Percentiles rank a stretch among this genome's conserved stretches.
phyloP scores from a whole-genome alignment of 73 alveolate genomes.

The Paramecium biaurelia region DNA sequence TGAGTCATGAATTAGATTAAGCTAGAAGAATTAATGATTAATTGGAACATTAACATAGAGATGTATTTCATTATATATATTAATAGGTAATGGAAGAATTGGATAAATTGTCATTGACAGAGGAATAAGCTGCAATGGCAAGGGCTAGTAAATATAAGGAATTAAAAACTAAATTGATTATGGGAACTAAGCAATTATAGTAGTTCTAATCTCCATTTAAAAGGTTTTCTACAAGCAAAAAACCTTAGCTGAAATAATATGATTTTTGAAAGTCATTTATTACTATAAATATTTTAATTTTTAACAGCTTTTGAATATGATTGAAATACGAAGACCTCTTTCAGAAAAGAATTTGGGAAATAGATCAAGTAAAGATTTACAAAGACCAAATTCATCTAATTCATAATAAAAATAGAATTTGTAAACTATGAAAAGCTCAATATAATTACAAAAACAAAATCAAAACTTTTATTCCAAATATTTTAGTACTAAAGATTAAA shows the following conservation, averaged over 20 bases:
- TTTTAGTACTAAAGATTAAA: slow-evolving; percentile 31
- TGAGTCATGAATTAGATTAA: background rate
- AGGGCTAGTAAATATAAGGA: slow-evolving; percentile 9
- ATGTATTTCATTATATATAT: background rate
- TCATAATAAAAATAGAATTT: background rate
- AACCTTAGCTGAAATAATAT: slow-evolving; percentile 23
- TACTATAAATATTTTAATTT: slow-evolving; percentile 27
- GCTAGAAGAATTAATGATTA: background rate
- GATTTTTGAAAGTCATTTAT: background rate
- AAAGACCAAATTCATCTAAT: slow-evolving; percentile 37
- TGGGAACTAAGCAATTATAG: background rate
- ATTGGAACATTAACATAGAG: slow-evolving; percentile 20
- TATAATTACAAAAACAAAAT: slow-evolving; percentile 30
- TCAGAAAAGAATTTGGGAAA: slow-evolving; percentile 43
- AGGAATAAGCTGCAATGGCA: background rate
- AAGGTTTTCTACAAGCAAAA: slow-evolving; percentile 13
- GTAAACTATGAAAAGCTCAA: slow-evolving; percentile 24
- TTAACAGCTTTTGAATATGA: slow-evolving; percentile 25
- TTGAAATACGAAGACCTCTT: slow-evolving; percentile 23
- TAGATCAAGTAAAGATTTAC: background rate
- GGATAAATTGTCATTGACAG: background rate
- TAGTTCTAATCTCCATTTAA: slow-evolving; percentile 35
- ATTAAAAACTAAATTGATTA: background rate
- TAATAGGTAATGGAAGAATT: slow-evolving; percentile 1
- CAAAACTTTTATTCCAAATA: slow-evolving; percentile 46